A percentile compares a stretch with the other conserved stretches of the same genome.
phyloP scores from a whole-genome alignment of 2,329 filamentous ascomycete species.

The Sphaceloma murrayae region DNA sequence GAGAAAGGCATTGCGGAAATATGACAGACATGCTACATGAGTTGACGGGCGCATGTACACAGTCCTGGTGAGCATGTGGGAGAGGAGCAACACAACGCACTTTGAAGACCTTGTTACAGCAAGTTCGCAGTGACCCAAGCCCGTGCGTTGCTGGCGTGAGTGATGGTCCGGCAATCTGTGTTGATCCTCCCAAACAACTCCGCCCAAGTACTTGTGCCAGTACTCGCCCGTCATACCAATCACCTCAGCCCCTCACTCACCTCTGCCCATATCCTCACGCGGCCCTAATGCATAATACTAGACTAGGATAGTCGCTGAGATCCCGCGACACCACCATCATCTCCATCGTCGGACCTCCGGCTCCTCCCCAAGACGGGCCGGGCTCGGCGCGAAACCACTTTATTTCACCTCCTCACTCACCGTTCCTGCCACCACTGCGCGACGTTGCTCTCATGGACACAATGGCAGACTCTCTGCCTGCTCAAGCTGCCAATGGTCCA shows the following conservation, averaged over 20 bases:
- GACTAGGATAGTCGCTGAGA: neutral
- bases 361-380: too few relatives aligned
- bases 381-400: neutral
- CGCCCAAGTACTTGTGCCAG: constrained; percentile 4
- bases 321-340: neutral
- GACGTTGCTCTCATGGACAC: constrained; percentile 12
- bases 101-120: neutral
- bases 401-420: neutral
- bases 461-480: neutral
- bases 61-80: too few relatives aligned
- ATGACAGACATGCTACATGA: neutral
- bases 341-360: constrained; percentile 1
- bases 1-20: too few relatives aligned
- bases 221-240: constrained; percentile 12
- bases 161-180: constrained; percentile 9
- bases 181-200: constrained; percentile 16
- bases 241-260: neutral
- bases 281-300: constrained; percentile 3
- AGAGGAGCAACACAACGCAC: too few relatives aligned
- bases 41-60: neutral
- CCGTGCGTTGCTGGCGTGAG: constrained; percentile 6
- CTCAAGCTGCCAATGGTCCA: neutral
- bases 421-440: neutral
- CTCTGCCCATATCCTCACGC: neutral
- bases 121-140: neutral